Conservation (phyloP, 306 rosid genomes). For the Cicer judaicum region DNA sequence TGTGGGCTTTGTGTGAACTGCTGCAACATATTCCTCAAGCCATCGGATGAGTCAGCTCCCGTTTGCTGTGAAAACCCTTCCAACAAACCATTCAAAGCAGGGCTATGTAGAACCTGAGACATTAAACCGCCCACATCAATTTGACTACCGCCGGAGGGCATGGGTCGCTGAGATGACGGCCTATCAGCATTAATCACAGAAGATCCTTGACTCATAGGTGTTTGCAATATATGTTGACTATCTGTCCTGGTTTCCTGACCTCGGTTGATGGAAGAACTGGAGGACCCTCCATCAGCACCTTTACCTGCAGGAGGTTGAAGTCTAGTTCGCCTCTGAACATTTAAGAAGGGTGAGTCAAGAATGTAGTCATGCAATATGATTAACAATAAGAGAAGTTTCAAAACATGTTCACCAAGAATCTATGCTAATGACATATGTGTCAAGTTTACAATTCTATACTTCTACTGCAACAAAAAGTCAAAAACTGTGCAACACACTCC, state of each 20-base stretch:
- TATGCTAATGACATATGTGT: neutral
- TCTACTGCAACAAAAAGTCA: neutral
- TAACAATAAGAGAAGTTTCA: slow-evolving; percentile 12
- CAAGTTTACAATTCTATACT: slow-evolving; percentile 17
- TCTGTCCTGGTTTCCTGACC: slow-evolving; percentile 54
- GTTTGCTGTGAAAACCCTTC: slow-evolving; percentile 90
- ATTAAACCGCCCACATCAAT: slow-evolving; percentile 71
- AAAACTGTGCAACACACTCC: slow-evolving; percentile 18
- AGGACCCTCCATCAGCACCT: slow-evolving; percentile 60
- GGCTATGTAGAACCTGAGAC: slow-evolving; percentile 93
- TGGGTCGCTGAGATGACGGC: slow-evolving; percentile 52
- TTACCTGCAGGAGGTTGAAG: slow-evolving; percentile 55
- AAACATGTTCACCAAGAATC: slow-evolving; percentile 25
- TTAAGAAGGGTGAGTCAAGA: slow-evolving; percentile 30
- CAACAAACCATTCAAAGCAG: slow-evolving; percentile 86
- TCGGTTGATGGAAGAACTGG: slow-evolving; percentile 60
- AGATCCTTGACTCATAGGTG: slow-evolving; percentile 64
- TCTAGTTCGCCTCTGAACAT: slow-evolving; percentile 65
- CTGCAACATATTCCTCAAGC: slow-evolving; percentile 88
- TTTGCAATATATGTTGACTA: slow-evolving; percentile 71
- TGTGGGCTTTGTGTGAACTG: slow-evolving; percentile 93
- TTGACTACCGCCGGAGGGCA: slow-evolving; percentile 55
- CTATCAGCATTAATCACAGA: slow-evolving; percentile 49
- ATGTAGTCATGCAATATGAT: slow-evolving; percentile 6
- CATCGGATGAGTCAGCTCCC: slow-evolving; percentile 85